These are phyloP conservation scores for Fusarium continuum DNA, from an alignment of 2,329 filamentous ascomycete genomes.

Conservation along the genomic window DNA sequence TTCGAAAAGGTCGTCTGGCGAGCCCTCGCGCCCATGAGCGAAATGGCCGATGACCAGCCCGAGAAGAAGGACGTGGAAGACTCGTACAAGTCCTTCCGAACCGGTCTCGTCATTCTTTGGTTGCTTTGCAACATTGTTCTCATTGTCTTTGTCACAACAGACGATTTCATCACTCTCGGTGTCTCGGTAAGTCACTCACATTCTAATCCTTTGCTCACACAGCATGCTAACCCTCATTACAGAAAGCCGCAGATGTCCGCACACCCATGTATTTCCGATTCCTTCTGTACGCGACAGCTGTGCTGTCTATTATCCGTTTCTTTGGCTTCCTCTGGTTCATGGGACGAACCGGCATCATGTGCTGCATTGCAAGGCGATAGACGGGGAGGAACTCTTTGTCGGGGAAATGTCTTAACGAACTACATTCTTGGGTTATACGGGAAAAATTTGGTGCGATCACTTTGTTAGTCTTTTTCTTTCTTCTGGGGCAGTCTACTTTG, in stretches of 20 bases:
- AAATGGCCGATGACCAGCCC: conserved; percentile 26
- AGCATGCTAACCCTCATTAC: conserved; percentile 4
- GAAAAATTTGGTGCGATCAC: background rate
- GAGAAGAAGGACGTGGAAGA: conserved; percentile 40
- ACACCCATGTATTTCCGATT: conserved; percentile 38
- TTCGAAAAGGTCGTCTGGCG: conserved; percentile 41
- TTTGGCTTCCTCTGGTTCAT: conserved; percentile 40
- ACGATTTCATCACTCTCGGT: conserved; percentile 36
- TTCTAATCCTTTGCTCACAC: fast-evolving
- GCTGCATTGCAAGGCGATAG: conserved; percentile 37
- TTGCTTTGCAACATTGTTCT: conserved; percentile 40
- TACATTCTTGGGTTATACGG: conserved; percentile 7
- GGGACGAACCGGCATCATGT: conserved; percentile 40
- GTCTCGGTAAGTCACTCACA: conserved; percentile 23
- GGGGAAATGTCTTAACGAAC: conserved; percentile 14
- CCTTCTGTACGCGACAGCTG: conserved; percentile 38
- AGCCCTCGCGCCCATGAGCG: conserved; percentile 38
- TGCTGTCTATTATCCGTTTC: conserved; percentile 39
- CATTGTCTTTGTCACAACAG: conserved; percentile 38
- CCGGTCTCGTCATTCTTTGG: conserved; percentile 39
- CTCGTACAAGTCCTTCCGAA: conserved; percentile 41
- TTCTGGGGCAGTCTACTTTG: background rate
- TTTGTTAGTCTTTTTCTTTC: background rate
- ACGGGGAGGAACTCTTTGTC: background rate
- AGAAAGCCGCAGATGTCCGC: conserved; percentile 32